A percentile compares a stretch with the other conserved stretches of the same genome.
Evolutionary conservation across 306 rosid genomes (phyloP).

Genomic region (Dryas drummondii): DNA sequence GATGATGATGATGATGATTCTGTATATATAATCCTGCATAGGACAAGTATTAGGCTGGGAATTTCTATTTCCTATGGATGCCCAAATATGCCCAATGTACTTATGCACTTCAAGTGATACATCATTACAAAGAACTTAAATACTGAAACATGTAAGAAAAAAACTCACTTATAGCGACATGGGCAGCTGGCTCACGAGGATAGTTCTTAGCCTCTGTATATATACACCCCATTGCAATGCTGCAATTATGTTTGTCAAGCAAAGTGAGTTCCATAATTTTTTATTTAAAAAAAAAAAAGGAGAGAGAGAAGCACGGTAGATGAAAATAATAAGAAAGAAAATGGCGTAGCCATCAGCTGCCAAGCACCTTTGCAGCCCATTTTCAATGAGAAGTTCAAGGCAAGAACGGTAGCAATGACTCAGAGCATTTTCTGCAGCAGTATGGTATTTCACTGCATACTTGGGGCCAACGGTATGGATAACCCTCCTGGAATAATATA

Average conservation of each 20-base stretch:
- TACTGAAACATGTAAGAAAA: constrained; percentile 27
- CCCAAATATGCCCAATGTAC: constrained; percentile 16
- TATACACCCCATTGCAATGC: constrained; percentile 94
- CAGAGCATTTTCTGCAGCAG: constrained; percentile 98
- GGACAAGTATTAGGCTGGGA: no score
- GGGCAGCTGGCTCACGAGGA: constrained; percentile 99
- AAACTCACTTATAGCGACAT: constrained; percentile 94
- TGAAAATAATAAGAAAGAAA: constrained; percentile 21
- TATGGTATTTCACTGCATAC: constrained; percentile 94
- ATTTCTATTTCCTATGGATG: neutral
- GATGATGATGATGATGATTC: no score
- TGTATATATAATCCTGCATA: no score
- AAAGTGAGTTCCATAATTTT: constrained; percentile 25
- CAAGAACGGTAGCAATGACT: constrained; percentile 99
- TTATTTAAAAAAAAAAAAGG: constrained; percentile 7
- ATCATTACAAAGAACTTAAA: constrained; percentile 19
- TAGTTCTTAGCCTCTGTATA: constrained; percentile 90
- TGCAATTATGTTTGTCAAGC: constrained; percentile 40
- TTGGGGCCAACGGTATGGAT: constrained; percentile 98
- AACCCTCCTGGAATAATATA: constrained; percentile 62
- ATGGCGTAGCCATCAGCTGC: constrained; percentile 23
- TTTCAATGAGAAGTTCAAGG: constrained; percentile 87
- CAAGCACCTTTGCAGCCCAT: constrained; percentile 76
- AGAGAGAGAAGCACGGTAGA: neutral
- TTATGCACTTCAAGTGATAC: constrained; percentile 23